phyloP scores from a whole-genome alignment of 2,329 filamentous ascomycete genomes.

The Trichoderma afroharzianum region DNA sequence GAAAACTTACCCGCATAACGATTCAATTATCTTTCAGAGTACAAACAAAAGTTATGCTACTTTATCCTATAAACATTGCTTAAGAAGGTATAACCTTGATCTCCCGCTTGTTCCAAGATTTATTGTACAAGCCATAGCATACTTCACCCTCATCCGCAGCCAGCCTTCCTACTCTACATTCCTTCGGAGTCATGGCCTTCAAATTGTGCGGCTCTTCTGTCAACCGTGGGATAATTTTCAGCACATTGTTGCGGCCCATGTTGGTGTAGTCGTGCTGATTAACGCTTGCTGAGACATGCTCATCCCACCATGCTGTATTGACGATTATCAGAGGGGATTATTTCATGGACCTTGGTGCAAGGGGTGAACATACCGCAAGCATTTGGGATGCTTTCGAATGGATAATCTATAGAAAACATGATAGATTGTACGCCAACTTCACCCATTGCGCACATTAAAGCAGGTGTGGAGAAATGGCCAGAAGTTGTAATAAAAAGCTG shows the following conservation, averaged over 20 bases:
- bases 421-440: conserved; percentile 49
- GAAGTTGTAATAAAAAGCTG: conserved; percentile 57
- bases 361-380: neutral
- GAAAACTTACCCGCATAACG: neutral
- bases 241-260: conserved; percentile 10
- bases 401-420: conserved; percentile 51
- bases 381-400: conserved; percentile 37
- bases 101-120: conserved; percentile 14
- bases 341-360: neutral
- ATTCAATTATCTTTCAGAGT: neutral
- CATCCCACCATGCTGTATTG: conserved; percentile 8
- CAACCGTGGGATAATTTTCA: neutral
- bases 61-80: neutral
- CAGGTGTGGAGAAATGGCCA: conserved; percentile 53
- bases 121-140: conserved; percentile 12
- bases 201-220: conserved; percentile 3
- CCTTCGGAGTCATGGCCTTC: neutral
- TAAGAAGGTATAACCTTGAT: neutral
- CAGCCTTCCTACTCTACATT: conserved; percentile 3
- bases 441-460: conserved; percentile 47
- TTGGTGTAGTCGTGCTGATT: conserved; percentile 12
- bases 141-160: neutral
- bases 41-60: neutral
- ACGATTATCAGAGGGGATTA: neutral
- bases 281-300: conserved; percentile 10